Conservation (phyloP, 148 eudicot genomes). For the Persicaria tinctoria region DNA sequence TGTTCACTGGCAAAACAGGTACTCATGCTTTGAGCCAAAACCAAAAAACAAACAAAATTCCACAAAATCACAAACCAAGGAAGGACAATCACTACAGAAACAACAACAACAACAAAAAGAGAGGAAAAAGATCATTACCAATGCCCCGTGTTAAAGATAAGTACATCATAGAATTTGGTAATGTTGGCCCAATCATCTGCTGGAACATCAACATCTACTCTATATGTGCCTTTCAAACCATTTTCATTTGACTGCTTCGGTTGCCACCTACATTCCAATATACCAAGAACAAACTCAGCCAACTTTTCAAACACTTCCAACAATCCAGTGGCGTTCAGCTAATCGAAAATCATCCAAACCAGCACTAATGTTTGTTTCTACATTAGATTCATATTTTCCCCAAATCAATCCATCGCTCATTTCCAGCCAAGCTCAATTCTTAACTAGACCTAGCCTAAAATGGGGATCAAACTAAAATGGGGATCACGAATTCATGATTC, state of each 20-base stretch:
- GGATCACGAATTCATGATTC: neutral
- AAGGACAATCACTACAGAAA: neutral
- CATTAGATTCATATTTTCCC: neutral
- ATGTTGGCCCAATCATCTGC: constrained; percentile 76
- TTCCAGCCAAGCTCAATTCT: neutral
- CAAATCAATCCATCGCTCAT: neutral
- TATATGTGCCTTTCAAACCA: constrained; percentile 57
- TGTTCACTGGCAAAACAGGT: neutral
- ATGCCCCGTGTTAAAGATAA: constrained; percentile 87
- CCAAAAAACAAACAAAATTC: neutral
- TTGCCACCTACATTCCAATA: constrained; percentile 55
- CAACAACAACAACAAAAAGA: neutral
- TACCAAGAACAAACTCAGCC: neutral
- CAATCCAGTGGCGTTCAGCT: no score
- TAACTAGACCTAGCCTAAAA: neutral
- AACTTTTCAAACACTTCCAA: neutral
- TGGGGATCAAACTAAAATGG: neutral
- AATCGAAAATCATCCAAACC: no score
- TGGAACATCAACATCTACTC: constrained; percentile 87
- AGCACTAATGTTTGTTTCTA: neutral
- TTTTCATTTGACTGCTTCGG: constrained; percentile 43
- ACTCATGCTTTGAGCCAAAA: neutral
- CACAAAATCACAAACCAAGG: neutral
- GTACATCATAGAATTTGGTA: constrained; percentile 68
- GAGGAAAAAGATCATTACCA: constrained; percentile 40